Conservation (phyloP, 2,329 filamentous ascomycete species). For the Fusarium staphyleae region DNA sequence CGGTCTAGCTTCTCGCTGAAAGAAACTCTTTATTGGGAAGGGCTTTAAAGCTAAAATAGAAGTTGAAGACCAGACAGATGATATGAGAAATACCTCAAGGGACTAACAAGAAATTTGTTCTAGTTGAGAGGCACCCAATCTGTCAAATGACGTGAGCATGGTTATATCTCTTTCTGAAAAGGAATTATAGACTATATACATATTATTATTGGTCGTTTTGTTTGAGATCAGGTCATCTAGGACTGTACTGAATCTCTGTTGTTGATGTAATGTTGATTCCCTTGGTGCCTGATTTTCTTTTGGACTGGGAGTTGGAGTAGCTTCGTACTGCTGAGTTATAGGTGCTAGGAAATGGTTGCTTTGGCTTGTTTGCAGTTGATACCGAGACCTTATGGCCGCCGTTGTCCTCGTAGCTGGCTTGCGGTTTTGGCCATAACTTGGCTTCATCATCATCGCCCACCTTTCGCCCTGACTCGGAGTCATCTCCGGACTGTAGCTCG, state of each 20-base stretch:
- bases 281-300: not conserved
- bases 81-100: not conserved
- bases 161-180: too few relatives aligned
- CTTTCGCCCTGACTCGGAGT: slow-evolving; percentile 30
- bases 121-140: too few relatives aligned
- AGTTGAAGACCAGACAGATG: not conserved
- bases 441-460: slow-evolving; percentile 26
- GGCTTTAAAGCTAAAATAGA: not conserved
- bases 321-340: slow-evolving; percentile 1
- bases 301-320: not conserved
- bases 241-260: slow-evolving; percentile 22
- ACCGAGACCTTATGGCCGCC: slow-evolving; percentile 16
- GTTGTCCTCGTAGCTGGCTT: slow-evolving; percentile 4
- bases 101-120: not conserved
- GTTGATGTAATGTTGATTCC: slow-evolving; percentile 30
- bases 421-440: slow-evolving; percentile 24
- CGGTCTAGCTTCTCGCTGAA: slow-evolving; percentile 7
- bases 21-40: slow-evolving; percentile 24
- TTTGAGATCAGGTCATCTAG: slow-evolving; percentile 6
- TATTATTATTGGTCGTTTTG: too few relatives aligned
- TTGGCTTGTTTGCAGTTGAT: not conserved
- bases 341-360: not conserved
- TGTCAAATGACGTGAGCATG: not conserved
- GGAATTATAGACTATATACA: not conserved
- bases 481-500: slow-evolving; percentile 33